A percentile compares a stretch with the other conserved stretches of the same genome.
phyloP scores from a whole-genome alignment of 805 yeast genomes.

The Wickerhamiella nectarea region DNA sequence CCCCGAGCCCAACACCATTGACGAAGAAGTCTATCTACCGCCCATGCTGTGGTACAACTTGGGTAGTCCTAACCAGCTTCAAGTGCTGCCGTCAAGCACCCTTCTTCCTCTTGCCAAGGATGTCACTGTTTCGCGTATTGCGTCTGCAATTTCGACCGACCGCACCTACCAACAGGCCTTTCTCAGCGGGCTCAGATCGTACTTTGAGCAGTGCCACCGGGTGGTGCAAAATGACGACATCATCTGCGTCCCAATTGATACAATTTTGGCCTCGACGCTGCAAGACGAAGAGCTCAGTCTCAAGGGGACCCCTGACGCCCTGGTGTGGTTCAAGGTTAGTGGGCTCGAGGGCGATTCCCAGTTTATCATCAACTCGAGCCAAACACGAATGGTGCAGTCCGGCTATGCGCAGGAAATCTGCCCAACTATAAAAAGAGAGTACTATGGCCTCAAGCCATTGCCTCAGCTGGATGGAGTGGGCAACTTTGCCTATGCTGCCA shows the following conservation, averaged over 20 bases:
- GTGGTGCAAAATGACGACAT: constrained; percentile 52
- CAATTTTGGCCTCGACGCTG: constrained; percentile 47
- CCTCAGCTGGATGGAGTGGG: constrained; percentile 27
- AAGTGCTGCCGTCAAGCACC: constrained; percentile 10
- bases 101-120: constrained; percentile 40
- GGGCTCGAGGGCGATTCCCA: constrained; percentile 28
- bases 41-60: constrained; percentile 47
- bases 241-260: constrained; percentile 67
- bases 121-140: constrained; percentile 51
- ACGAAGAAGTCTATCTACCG: constrained; percentile 38
- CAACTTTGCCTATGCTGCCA: constrained; percentile 36
- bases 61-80: constrained; percentile 26
- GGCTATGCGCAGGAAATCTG: constrained; percentile 36
- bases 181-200: constrained; percentile 43
- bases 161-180: constrained; percentile 47
- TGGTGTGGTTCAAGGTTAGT: constrained; percentile 75
- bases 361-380: constrained; percentile 49
- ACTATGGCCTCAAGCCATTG: constrained; percentile 31
- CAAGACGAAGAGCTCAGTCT: constrained; percentile 30
- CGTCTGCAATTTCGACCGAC: constrained; percentile 57
- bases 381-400: constrained; percentile 55
- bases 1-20: constrained; percentile 45
- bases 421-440: constrained; percentile 34
- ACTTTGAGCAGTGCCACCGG: constrained; percentile 46
- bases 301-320: constrained; percentile 47